Evolutionary conservation across 2,329 filamentous ascomycete genomes (phyloP), one percentile per base, ranked within the genome.

Genomic region (Hypoxylon sp.): DNA sequence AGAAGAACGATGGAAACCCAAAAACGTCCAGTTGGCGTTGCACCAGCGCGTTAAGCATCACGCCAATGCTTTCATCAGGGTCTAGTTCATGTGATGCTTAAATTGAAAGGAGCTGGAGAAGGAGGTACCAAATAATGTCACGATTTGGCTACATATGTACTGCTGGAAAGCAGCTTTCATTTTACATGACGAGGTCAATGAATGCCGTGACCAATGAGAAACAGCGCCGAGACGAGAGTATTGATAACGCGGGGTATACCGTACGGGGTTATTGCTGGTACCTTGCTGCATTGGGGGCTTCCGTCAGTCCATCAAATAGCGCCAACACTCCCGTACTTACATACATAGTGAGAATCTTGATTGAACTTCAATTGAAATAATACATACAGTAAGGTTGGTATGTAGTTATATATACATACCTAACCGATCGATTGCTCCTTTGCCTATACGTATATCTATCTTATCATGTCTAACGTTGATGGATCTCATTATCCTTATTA

Each of bases 161-260:
- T 48, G 48, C 46, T 63, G 37, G 59, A 44, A 29, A n/a, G 55
- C 17, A 37, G 46, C 37, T 46, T 48, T 35, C 47, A 55, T 50
- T 50, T 59, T 39, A 39, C 35, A 31, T 71, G 66, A 69, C 63
- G 69, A 69, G 48, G 59, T 51, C 26, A 31, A 47, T 54, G 22
- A 59, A 10, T 55, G 46, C 33, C 19, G 47, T 53, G 31, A 26
- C 69, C 69, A 71, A 71, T 71, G 26, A 53, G 39, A 65, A 51
- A 37, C 35, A 17, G 35, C 39, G 47, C 44, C 39, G 58, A 61
- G 13, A 29, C 31, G 31, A 33, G 19, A 60, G 5, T 29, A 35
- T 14, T 66, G 65, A 62, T 59, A 71, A 63, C 55, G 68, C 66
- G 68, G 68, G 68, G 65, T 60, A 63, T 42, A 61, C 59, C 19